A percentile compares a stretch with the other conserved stretches of the same genome.
phyloP scores from a whole-genome alignment of 352 stramenopile genomes.

The Hyphochytrium catenoides region DNA sequence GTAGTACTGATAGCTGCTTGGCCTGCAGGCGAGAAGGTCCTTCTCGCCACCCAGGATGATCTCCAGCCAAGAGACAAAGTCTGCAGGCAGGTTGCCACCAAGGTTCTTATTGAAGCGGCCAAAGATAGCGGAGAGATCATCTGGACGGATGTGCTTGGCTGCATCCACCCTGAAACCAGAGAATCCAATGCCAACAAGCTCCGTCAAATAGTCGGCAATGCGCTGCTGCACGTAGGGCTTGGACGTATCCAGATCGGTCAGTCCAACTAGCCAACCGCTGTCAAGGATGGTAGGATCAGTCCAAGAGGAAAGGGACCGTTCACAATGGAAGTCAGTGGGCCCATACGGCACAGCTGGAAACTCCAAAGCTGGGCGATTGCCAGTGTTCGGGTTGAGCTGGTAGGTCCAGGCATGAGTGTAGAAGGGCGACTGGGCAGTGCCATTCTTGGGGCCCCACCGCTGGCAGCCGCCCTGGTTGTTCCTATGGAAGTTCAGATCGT shows the following conservation, averaged over 20 bases:
- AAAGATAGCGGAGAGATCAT: slow-evolving; percentile 22
- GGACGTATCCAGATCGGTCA: slow-evolving; percentile 26
- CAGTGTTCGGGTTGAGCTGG: slow-evolving; percentile 18
- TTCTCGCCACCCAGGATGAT: slow-evolving; percentile 15
- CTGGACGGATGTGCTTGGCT: slow-evolving; percentile 27
- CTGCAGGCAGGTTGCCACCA: slow-evolving; percentile 22
- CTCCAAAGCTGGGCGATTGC: slow-evolving; percentile 18
- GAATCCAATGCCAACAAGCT: slow-evolving; percentile 34
- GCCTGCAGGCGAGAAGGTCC: slow-evolving; percentile 22
- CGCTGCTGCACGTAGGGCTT: slow-evolving; percentile 27
- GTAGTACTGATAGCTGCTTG: slow-evolving; percentile 33
- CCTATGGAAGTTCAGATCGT: slow-evolving; percentile 18
- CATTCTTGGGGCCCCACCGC: slow-evolving; percentile 17
- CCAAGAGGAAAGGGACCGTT: slow-evolving; percentile 17
- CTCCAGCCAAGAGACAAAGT: slow-evolving; percentile 35
- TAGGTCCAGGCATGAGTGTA: slow-evolving; percentile 23
- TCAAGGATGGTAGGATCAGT: slow-evolving; percentile 16
- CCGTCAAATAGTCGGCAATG: slow-evolving; percentile 40
- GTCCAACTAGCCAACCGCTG: slow-evolving; percentile 17
- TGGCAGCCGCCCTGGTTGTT: slow-evolving; percentile 11
- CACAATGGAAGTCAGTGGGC: slow-evolving; percentile 32
- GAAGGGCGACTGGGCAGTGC: slow-evolving; percentile 15
- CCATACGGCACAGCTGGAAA: slow-evolving; percentile 28
- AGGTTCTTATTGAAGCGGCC: slow-evolving; percentile 23
- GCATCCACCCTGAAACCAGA: slow-evolving; percentile 34